Evolutionary conservation across 768 basidiomycete species (phyloP), one percentile per base, ranked within the genome.

Genomic region (Lentinula sp.): DNA sequence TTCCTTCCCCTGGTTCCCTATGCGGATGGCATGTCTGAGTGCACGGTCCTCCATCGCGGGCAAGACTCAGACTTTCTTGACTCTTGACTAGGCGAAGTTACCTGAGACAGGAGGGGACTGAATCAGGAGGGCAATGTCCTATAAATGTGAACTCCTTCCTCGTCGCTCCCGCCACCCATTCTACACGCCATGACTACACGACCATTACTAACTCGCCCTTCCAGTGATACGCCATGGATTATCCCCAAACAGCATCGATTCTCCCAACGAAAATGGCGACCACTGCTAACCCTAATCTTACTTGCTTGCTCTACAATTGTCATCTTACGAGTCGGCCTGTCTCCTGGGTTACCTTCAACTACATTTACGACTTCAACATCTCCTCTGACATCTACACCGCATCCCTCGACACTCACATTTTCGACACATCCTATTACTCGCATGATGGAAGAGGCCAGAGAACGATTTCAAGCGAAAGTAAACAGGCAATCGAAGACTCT

Each of bases 381-480:
- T 48, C 46, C 9, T 72, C 53, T 18, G n/a, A 57, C 9, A 10
- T 49, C 56, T 39, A 35, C 46, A 63, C 52, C 70, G 74, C 15
- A 41, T 43, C 55, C 55, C 2, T 41, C 41, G 1, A 16, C 32
- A 0, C 50, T 56, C 4, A 42, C 41, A 35, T 56, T 28, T 16
- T 37, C 55, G 9, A 56, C 55, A 15, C 93, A 99, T 70, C 95
- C 96, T 6, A 97, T 98, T 63, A 80, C 93, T 0, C 78, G 76
- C 42, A 83, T 98, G 65, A 90, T 98, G 81, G 81, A 84, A 10
- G 85, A 92, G 2, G 97, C 94, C 0, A 91, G 93, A 70, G 70
- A 70, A n/a, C 79, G 80, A 55, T 98, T 86, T 71, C 79, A 84
- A 39, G 71, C 75, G 35, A 81, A 88, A 66, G 73, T 98, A 33